Evolutionary conservation across 129 eudicot species (phyloP), one percentile per base, ranked within the genome.

Genomic region (Rutidosis leptorrhynchoides): DNA sequence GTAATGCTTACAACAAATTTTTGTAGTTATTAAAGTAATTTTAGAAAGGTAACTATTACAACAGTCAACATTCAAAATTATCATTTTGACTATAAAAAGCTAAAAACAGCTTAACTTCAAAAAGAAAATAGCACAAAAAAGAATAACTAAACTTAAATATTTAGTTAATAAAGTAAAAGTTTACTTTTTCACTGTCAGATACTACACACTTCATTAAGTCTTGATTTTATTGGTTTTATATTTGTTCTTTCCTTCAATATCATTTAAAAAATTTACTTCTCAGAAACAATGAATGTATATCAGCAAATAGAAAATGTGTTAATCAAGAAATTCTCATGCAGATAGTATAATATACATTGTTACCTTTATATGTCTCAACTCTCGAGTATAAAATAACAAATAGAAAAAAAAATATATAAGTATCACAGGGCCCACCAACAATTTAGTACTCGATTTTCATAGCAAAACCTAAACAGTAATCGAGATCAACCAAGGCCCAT

Each of bases 1-100:
- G 53, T 5, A 37, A 58, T 42, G 43, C 58, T 57, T 58, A 37
- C 16, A 37, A 58, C 65, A 58, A 58, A 42, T 19, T 67, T 67
- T 37, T 53, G n/a, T n/a, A n/a, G n/a, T n/a, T n/a, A n/a, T n/a
- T n/a, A 5, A 29, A 53, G 22, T 3, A 32, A 2, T 53, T 53
- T 53, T 14, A 8, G 3, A 8, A 17, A 24, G 24, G 24, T 53
- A 11, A 14, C 20, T 21, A 32, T 21, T 24, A 68, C 20, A 67
- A 20, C 49, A 7, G 3, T 17, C 7, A 32, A 33, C 10, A 21
- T 53, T 12, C 35, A 21, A 24, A 65, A 15, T 45, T 6, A 65
- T 32, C 25, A 1, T n/a, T 46, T 65, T 24, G 14, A 63, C 27
- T 63, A 33, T 43, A 3, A 63, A 40, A 23, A 63, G n/a, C n/a